Base-by-base conservation (phyloP, 306 rosid genomes). In the Morella rubra region DNA sequence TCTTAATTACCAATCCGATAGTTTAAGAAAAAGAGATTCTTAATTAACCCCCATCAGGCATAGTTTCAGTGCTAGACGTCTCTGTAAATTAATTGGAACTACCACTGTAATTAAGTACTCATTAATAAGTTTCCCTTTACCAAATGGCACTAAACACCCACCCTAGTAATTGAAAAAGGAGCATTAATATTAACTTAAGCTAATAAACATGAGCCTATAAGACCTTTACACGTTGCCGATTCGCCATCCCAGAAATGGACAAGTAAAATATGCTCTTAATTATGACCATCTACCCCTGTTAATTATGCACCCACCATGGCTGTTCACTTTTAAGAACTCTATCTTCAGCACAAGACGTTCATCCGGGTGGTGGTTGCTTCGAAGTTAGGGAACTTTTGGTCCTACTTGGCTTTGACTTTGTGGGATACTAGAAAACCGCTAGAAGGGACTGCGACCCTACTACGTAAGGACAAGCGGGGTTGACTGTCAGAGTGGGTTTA, bases 391-490 rank as follows among this genome's bases (percentile, higher is more conserved):
- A 83, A 87, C 47, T 76, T 83, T 91, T 86, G 91, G 84, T 49
- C 69, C 41, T 76, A 60, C 71, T 11, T 66, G 89, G 83, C 82
- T 88, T 93, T 93, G 97, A 91, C 97, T 88, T 83, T n/a, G 71
- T 32, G 72, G 72, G 71, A 69, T 51, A 42, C 69, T 66, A 79
- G 58, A 87, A 73, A 80, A 62, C 44, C 54, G 61, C 68, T 44
- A 4, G 60, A 15, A 16, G 73, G 72, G 4, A 19, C 72, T 2
- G 8, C 4, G 56, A 70, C 61, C 55, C 85, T 44, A 56, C 24
- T 27, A 14, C 67, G 44, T 60, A 60, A 27, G 79, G 83, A 81
- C 83, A 66, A 59, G 64, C 27, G 40, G 83, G 73, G 90, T 82
- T 91, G 91, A 87, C 89, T 76, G 80, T 72, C 85, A 80, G 86